These are phyloP conservation scores for Aspergillus ochraceus DNA, from an alignment of 2,329 filamentous ascomycete species.

Conservation along the genomic window DNA sequence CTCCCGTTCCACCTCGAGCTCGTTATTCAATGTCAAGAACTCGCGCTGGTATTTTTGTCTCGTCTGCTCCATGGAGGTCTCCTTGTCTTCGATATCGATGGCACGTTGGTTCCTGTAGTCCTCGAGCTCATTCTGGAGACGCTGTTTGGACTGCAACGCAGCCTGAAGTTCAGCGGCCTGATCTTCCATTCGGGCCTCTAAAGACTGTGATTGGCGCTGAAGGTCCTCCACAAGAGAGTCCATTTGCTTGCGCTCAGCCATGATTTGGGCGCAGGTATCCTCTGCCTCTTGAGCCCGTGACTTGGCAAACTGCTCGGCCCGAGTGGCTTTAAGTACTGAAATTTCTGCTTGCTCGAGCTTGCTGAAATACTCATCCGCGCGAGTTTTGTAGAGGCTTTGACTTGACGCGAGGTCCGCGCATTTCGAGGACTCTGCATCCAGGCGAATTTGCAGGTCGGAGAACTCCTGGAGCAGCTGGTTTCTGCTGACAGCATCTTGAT, in stretches of 20 bases:
- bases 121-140: conserved; percentile 94
- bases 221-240: conserved; percentile 85
- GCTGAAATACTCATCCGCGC: conserved; percentile 93
- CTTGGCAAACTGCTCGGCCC: conserved; percentile 92
- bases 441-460: conserved; percentile 85
- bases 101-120: conserved; percentile 94
- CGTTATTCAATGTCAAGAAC: conserved; percentile 83
- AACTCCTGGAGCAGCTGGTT: conserved; percentile 89
- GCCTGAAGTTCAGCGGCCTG: conserved; percentile 84
- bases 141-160: conserved; percentile 84
- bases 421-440: conserved; percentile 86
- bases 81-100: conserved; percentile 96
- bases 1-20: conserved; percentile 90
- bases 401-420: conserved; percentile 80
- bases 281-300: conserved; percentile 87
- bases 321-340: conserved; percentile 83
- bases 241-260: conserved; percentile 90
- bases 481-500: conserved; percentile 85
- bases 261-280: conserved; percentile 83
- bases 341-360: conserved; percentile 98
- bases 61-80: conserved; percentile 93
- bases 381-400: conserved; percentile 83
- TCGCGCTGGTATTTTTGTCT: conserved; percentile 96
- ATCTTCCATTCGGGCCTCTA: conserved; percentile 90
- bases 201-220: conserved; percentile 82